Percentiles rank a stretch among this genome's conserved stretches.
phyloP scores from a whole-genome alignment of 2,329 filamentous ascomycete species.

The Exophiala sp. region DNA sequence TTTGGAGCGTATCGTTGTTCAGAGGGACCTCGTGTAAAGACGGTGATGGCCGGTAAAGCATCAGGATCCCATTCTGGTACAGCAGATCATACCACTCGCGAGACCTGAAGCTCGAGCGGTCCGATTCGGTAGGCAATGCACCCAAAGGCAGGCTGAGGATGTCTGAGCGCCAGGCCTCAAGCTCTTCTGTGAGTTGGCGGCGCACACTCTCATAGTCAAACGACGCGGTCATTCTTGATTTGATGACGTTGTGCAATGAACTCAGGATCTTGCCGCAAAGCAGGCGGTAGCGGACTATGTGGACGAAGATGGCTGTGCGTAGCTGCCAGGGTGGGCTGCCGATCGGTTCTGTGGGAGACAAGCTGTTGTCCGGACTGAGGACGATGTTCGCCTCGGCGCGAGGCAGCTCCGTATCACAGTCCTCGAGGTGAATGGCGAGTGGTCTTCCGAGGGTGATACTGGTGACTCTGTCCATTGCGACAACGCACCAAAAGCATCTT shows the following conservation, averaged over 20 bases:
- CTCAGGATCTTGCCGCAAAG: slow-evolving; percentile 10
- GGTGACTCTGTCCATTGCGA: slow-evolving; percentile 28
- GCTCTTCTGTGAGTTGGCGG: neutral
- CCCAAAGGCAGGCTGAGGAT: neutral
- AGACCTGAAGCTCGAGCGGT: slow-evolving; percentile 41
- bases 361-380: slow-evolving; percentile 4
- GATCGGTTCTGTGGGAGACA: slow-evolving; percentile 4
- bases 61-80: slow-evolving; percentile 43
- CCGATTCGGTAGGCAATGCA: slow-evolving; percentile 36
- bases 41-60: slow-evolving; percentile 43
- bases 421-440: slow-evolving; percentile 6
- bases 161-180: slow-evolving; percentile 7
- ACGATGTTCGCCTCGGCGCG: slow-evolving; percentile 4
- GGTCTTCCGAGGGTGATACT: slow-evolving; percentile 11
- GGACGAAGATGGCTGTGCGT: slow-evolving; percentile 7
- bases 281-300: slow-evolving; percentile 7
- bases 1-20: slow-evolving; percentile 33
- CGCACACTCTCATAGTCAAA: slow-evolving; percentile 4
- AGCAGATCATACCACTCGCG: slow-evolving; percentile 44
- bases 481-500: slow-evolving; percentile 45
- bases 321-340: slow-evolving; percentile 6
- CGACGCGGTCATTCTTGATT: neutral
- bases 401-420: slow-evolving; percentile 10
- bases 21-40: slow-evolving; percentile 30
- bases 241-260: slow-evolving; percentile 9